These are phyloP conservation scores for Apophysomyces sp. DNA, from an alignment of 371 early-diverging fungal species.

Conservation along the genomic window DNA sequence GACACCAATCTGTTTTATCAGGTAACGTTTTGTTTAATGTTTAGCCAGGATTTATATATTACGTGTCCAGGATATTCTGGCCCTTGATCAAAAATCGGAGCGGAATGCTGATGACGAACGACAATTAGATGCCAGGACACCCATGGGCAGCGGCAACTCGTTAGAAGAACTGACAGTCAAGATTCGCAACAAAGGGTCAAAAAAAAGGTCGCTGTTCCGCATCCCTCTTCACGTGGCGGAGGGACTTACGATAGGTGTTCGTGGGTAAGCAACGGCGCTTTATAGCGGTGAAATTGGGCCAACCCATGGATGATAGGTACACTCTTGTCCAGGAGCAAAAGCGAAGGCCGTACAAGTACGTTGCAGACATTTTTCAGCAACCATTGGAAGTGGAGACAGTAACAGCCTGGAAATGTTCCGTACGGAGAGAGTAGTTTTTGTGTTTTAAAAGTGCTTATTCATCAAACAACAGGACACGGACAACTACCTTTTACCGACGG, in stretches of 20 bases:
- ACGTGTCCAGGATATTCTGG: conserved; percentile 19
- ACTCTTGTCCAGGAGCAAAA: conserved; percentile 53
- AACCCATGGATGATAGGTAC: conserved; percentile 22
- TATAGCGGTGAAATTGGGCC: conserved; percentile 1
- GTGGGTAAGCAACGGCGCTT: conserved; percentile 32
- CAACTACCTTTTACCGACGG: conserved; percentile 47
- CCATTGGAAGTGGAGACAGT: conserved; percentile 52
- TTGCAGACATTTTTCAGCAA: conserved; percentile 50
- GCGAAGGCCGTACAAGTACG: conserved; percentile 37
- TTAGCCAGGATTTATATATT: background rate
- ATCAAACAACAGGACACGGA: conserved; percentile 39
- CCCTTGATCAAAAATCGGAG: conserved; percentile 12
- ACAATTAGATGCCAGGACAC: conserved; percentile 39
- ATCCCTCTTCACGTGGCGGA: conserved; percentile 52
- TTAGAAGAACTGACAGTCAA: conserved; percentile 45
- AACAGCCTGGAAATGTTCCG: conserved; percentile 58
- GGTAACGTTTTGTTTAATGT: conserved; percentile 19
- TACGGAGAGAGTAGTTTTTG: conserved; percentile 6
- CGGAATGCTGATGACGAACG: conserved; percentile 8
- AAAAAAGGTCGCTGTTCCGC: conserved; percentile 53
- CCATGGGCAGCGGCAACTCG: conserved; percentile 42
- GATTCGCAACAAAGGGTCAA: conserved; percentile 56
- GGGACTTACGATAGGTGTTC: conserved; percentile 60
- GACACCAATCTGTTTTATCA: conserved; percentile 48
- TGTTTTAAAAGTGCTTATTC: background rate